These are phyloP conservation scores for Cystobasidium pallidum DNA, from an alignment of 1,284 basidiomycete genomes.

Conservation along the genomic window DNA sequence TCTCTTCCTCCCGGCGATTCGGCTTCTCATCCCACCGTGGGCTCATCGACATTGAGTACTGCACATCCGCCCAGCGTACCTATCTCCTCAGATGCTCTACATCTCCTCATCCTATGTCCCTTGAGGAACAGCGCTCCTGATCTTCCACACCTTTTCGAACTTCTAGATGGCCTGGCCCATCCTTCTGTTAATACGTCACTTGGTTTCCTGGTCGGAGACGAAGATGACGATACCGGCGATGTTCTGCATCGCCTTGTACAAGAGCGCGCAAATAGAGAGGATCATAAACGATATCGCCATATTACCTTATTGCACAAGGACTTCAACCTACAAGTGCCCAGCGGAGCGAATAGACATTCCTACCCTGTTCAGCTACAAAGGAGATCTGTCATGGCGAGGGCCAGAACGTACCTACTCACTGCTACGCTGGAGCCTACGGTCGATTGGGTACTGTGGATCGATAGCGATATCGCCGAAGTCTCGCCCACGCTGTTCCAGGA, in stretches of 20 bases:
- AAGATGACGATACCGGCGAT: constrained; percentile 45
- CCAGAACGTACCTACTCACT: constrained; percentile 47
- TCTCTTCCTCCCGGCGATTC: constrained; percentile 40
- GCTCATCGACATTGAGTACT: constrained; percentile 1
- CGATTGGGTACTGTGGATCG: constrained; percentile 50
- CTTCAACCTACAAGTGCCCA: constrained; percentile 44
- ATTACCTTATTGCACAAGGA: constrained; percentile 45
- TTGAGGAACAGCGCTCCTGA: constrained; percentile 41
- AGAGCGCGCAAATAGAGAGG: constrained; percentile 12
- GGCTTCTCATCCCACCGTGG: constrained; percentile 4
- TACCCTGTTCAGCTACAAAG: constrained; percentile 41
- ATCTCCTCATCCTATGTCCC: constrained; percentile 48
- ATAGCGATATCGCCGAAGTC: constrained; percentile 46
- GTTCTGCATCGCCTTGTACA: constrained; percentile 32
- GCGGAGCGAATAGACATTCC: constrained; percentile 42
- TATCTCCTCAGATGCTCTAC: constrained; percentile 30
- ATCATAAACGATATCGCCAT: constrained; percentile 29
- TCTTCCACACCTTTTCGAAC: constrained; percentile 40
- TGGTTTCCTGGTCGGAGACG: constrained; percentile 48
- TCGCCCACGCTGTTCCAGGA: constrained; percentile 47
- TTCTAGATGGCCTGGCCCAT: constrained; percentile 43
- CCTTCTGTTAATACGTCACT: constrained; percentile 44
- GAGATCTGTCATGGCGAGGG: constrained; percentile 47
- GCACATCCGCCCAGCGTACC: constrained; percentile 8
- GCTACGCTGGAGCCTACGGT: constrained; percentile 45